Evolutionary conservation across 345 rosid genomes (phyloP).

Genomic region (Pugionium cornutum): DNA sequence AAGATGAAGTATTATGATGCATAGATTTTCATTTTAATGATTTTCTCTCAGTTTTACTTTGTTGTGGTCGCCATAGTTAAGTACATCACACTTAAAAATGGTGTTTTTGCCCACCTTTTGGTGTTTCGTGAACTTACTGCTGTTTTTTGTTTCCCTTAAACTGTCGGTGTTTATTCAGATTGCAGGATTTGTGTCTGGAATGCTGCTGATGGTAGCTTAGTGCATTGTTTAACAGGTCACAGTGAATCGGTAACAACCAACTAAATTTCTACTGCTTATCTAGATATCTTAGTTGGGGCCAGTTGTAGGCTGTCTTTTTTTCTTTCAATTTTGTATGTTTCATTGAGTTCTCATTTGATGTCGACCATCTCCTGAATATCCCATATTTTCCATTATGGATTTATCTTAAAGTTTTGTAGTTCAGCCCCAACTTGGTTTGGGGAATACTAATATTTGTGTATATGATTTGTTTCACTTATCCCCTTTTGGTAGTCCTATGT

Average conservation of each 20-base stretch:
- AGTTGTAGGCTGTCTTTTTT: constrained; percentile 3
- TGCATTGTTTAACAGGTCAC: constrained; percentile 97
- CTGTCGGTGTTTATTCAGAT: constrained; percentile 55
- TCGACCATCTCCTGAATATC: constrained; percentile 17
- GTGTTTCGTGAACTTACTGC: constrained; percentile 25
- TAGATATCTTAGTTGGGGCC: constrained; percentile 27
- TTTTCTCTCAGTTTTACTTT: constrained; percentile 17
- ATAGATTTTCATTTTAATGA: constrained; percentile 17
- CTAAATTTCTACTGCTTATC: constrained; percentile 28
- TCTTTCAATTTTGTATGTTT: neutral
- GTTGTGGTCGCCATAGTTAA: constrained; percentile 3
- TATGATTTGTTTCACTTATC: constrained; percentile 23
- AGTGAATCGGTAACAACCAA: constrained; percentile 75
- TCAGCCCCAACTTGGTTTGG: constrained; percentile 9
- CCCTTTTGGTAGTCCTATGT: constrained; percentile 81
- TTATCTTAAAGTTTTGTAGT: constrained; percentile 21
- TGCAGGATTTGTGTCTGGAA: constrained; percentile 99
- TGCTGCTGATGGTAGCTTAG: constrained; percentile 95
- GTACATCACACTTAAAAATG: constrained; percentile 1
- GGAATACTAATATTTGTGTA: constrained; percentile 9
- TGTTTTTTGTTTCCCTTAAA: constrained; percentile 21
- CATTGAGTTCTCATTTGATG: constrained; percentile 20
- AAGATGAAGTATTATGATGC: constrained; percentile 20
- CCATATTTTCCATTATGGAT: constrained; percentile 13
- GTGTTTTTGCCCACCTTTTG: constrained; percentile 14